Evolutionary conservation across 345 rosid species (phyloP), one percentile per base, ranked within the genome.

Genomic region (Brassica nigra): DNA sequence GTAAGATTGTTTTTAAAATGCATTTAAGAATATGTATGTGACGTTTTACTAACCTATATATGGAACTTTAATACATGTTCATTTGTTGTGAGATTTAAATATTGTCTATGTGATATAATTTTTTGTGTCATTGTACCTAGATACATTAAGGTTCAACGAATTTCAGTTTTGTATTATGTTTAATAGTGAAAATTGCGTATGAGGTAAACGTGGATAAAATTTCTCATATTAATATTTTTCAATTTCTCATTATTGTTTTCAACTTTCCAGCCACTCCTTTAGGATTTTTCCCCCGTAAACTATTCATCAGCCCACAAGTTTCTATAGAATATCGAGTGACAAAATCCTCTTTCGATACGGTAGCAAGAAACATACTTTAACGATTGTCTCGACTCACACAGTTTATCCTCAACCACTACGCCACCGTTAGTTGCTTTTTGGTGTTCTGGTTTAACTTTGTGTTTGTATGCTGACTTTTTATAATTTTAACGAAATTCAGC

Each of bases 241-340:
- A 23, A 52, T 10, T 39, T 59, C 57, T 27, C 37, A 72, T n/a
- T 16, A 18, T 52, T 31, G 15, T 28, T 23, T 52, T 75, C 8
- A 11, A 34, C 55, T 54, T 49, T 66, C 6, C 55, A 27, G 65
- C 78, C 65, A 66, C 55, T 52, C 65, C 36, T 52, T 34, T 20
- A 52, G 54, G 15, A 74, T 33, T 5, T 11, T 23, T 65, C 71
- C 65, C 36, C 78, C 11, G 2, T 33, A 47, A 47, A 12, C 62
- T 16, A 63, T 11, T 63, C 18, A 30, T 9, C 71, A 75, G 78
- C 78, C 64, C 72, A 75, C 66, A 66, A 66, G 18, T 75, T 75
- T 36, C 9, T 74, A 33, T 10, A 23, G n/a, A 28, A n/a, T 7
- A 8, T 18, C 61, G 37, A 27, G 29, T 23, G 71, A 34, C 23